Evolutionary conservation across 2,329 filamentous ascomycete species (phyloP).

Genomic region (Hypoxylon sp.): DNA sequence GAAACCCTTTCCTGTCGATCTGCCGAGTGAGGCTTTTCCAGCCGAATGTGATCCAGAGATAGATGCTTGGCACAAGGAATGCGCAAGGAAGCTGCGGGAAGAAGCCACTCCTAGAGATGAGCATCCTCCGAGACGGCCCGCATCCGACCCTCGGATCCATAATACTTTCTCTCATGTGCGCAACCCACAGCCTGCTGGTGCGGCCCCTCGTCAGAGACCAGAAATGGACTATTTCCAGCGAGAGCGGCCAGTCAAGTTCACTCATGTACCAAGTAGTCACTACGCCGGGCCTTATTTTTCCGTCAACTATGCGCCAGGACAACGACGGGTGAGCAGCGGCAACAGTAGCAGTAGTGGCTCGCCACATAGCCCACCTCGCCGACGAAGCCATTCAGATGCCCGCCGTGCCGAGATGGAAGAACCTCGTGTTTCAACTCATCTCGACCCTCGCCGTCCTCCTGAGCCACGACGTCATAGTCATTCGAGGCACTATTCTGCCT

Average conservation of each 20-base stretch:
- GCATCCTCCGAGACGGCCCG: conserved; percentile 43
- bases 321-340: conserved; percentile 48
- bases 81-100: conserved; percentile 77
- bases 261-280: conserved; percentile 50
- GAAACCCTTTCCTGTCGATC: conserved; percentile 73
- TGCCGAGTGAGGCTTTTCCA: conserved; percentile 77
- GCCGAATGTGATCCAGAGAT: conserved; percentile 82
- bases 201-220: conserved; percentile 49
- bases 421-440: conserved; percentile 36
- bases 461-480: conserved; percentile 51
- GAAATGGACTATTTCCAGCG: conserved; percentile 57
- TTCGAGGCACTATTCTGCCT: conserved; percentile 46
- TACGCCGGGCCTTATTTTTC: conserved; percentile 47
- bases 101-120: conserved; percentile 66
- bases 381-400: conserved; percentile 68
- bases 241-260: conserved; percentile 55
- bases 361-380: conserved; percentile 60
- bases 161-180: conserved; percentile 54
- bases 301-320: conserved; percentile 44
- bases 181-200: conserved; percentile 40
- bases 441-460: conserved; percentile 47
- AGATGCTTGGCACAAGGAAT: conserved; percentile 86
- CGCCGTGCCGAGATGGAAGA: conserved; percentile 57
- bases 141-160: conserved; percentile 51
- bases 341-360: conserved; percentile 56